These are phyloP conservation scores for Chrysoporthe deuterocubensis DNA, from an alignment of 2,329 filamentous ascomycete species.

Conservation along the genomic window DNA sequence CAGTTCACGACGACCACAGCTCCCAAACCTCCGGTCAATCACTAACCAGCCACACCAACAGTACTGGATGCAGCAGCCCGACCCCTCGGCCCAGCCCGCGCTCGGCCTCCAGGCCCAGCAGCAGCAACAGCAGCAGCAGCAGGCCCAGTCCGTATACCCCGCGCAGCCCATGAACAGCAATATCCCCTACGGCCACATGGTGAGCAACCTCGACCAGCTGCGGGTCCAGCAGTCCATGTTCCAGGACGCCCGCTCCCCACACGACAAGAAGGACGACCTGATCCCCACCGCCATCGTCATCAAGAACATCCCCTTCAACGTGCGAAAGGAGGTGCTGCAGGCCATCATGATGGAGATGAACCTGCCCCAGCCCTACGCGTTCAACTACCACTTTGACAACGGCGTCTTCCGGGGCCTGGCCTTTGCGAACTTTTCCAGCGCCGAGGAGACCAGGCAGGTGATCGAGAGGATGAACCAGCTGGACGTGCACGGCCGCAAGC, in stretches of 20 bases:
- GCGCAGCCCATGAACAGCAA: slow-evolving; percentile 35
- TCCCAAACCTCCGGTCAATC: slow-evolving; percentile 21
- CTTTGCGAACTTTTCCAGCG: slow-evolving; percentile 97
- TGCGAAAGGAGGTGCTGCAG: slow-evolving; percentile 94
- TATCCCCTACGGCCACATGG: slow-evolving; percentile 46
- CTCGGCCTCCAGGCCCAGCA: slow-evolving; percentile 46
- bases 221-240: slow-evolving; percentile 44
- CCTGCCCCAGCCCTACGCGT: slow-evolving; percentile 92
- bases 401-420: slow-evolving; percentile 94
- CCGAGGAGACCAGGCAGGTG: slow-evolving; percentile 89
- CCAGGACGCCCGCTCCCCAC: slow-evolving; percentile 44
- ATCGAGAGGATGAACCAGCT: slow-evolving; percentile 96
- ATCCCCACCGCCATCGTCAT: slow-evolving; percentile 99
- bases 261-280: slow-evolving; percentile 67
- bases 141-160: slow-evolving; percentile 19
- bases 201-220: slow-evolving; percentile 40
- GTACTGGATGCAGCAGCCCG: slow-evolving; percentile 57
- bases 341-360: slow-evolving; percentile 93
- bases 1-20: slow-evolving; percentile 44
- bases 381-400: slow-evolving; percentile 99
- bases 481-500: slow-evolving; percentile 90
- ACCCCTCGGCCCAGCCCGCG: slow-evolving; percentile 28
- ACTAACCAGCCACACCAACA: slow-evolving; percentile 34
- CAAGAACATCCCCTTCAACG: slow-evolving; percentile 98
- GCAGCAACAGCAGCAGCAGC: not conserved